Evolutionary conservation across 345 rosid species (phyloP), one percentile per base, ranked within the genome.

Genomic region (Eucalyptus lansdowneana): DNA sequence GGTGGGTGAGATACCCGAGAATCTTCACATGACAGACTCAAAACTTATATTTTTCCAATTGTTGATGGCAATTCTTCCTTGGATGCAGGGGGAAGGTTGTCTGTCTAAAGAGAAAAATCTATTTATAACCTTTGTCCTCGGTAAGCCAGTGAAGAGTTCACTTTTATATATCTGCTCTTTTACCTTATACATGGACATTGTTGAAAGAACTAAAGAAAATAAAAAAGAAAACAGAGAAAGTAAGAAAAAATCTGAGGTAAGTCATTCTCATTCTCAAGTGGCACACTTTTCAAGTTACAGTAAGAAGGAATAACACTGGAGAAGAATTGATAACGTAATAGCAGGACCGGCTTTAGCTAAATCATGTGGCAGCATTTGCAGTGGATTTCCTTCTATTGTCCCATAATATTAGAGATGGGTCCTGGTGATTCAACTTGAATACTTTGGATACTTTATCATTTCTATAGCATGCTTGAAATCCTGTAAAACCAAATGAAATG

Each of bases 91-190:
- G 83, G 88, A 86, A 88, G 93, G 90, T 89, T 17, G 76, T 67
- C 90, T 87, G 27, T 60, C 87, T 88, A 91, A 91, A 89, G 95
- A 90, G 91, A 94, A 91, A 92, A 87, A 91, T 90, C 97, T 94
- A 40, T 96, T 95, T 90, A 95, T 97, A 81, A 94, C 96, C 87
- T 97, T 97, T 91, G 99, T 97, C 65, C 89, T 97, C 72, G 99
- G 99, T 96, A 88, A 51, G 80, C 44, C 45, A 50, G 51, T 67
- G 85, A 49, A 16, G 60, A 37, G 76, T 12, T 42, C n/a, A 34
- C 60, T 86, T 19, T 37, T 31, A 67, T 24, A n/a, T 49, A n/a
- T 49, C 11, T 60, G 51, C 42, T 37, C 5, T 45, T 86, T 65
- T 29, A 86, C 60, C 69, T 13, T 31, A 86, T 76, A 22, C 37